These are phyloP conservation scores for Eucalyptus erythrocorys DNA, from an alignment of 345 rosid species.

Conservation along the genomic window DNA sequence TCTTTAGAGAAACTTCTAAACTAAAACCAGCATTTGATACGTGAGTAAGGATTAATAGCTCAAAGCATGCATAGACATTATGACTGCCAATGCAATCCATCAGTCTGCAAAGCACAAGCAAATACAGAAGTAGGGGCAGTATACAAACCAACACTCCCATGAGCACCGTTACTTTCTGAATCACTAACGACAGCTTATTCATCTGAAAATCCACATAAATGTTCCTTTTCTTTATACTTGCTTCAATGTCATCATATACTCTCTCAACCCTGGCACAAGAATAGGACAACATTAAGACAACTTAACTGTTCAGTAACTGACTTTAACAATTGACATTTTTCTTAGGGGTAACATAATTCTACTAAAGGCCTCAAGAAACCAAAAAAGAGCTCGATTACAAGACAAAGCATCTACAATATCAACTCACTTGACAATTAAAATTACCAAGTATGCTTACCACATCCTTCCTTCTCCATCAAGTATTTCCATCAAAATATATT, in stretches of 20 bases:
- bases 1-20: neutral
- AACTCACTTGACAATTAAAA: neutral
- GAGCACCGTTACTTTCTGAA: slow-evolving; percentile 68
- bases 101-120: neutral
- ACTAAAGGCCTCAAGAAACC: neutral
- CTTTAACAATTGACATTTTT: neutral
- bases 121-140: neutral
- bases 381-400: neutral
- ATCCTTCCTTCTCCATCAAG: slow-evolving; percentile 82
- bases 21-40: neutral
- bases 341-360: neutral
- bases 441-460: slow-evolving; percentile 41
- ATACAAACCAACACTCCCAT: slow-evolving; percentile 78
- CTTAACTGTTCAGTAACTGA: neutral
- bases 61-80: neutral
- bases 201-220: slow-evolving; percentile 55
- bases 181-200: slow-evolving; percentile 65
- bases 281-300: neutral
- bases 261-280: slow-evolving; percentile 65
- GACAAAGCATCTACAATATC: neutral
- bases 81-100: neutral
- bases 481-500: slow-evolving; percentile 53
- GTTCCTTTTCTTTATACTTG: slow-evolving; percentile 29
- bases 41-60: neutral
- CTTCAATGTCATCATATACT: slow-evolving; percentile 53